phyloP scores from a whole-genome alignment of 192 early-diverging fungal genomes.

The Linnemannia hyalina region DNA sequence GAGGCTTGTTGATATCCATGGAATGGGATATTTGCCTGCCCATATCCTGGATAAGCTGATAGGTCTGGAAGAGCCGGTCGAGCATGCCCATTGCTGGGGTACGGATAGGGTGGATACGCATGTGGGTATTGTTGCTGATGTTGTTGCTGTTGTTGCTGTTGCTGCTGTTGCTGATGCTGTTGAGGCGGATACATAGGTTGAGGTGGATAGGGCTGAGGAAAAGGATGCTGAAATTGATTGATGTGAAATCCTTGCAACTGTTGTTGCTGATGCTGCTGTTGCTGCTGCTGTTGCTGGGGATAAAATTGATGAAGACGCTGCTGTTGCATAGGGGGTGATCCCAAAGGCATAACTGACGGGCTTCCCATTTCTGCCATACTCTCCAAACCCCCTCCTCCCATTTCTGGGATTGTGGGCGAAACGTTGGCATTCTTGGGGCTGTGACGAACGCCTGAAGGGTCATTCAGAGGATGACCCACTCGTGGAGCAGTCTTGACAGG shows the following conservation, averaged over 20 bases:
- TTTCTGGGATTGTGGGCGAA: conserved; percentile 11
- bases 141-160: not conserved
- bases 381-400: not conserved
- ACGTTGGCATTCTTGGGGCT: conserved; percentile 8
- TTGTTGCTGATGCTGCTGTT: not conserved
- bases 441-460: not conserved
- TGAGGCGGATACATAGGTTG: not conserved
- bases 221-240: not conserved
- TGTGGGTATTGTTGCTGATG: conserved; percentile 21
- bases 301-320: not conserved
- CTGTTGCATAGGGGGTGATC: not conserved
- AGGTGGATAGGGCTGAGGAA: not conserved
- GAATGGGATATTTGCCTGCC: not conserved
- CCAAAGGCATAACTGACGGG: not conserved
- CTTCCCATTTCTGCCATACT: conserved; percentile 20
- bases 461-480: not conserved
- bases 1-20: not conserved
- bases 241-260: not conserved
- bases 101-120: conserved; percentile 3
- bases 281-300: not conserved
- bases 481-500: not conserved
- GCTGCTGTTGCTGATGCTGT: not conserved
- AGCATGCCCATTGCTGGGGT: not conserved
- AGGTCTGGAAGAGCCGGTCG: not conserved
- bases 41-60: not conserved